Conservation (phyloP, 371 early-diverging fungal genomes). For the Choanephora cucurbitarum region DNA sequence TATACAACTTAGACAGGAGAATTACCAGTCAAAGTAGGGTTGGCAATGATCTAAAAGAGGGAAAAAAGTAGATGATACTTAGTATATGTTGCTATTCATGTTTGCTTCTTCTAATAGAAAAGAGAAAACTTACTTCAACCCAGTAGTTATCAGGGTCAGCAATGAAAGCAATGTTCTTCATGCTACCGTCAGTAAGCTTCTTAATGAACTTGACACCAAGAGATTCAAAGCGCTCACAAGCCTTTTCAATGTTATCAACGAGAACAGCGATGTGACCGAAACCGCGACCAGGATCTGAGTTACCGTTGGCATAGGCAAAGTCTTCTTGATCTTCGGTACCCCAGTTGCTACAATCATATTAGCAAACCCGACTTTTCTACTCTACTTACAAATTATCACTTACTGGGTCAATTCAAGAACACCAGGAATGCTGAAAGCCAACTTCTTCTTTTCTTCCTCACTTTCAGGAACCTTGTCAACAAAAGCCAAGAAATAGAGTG, state of each 20-base stretch:
- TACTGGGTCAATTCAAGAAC: slow-evolving; percentile 86
- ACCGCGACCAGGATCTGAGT: slow-evolving; percentile 68
- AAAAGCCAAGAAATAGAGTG: slow-evolving; percentile 75
- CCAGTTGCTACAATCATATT: slow-evolving; percentile 62
- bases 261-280: slow-evolving; percentile 85
- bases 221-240: slow-evolving; percentile 74
- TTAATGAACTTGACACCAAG: slow-evolving; percentile 79
- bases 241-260: slow-evolving; percentile 81
- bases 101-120: background rate
- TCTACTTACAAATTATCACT: slow-evolving; percentile 13
- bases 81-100: background rate
- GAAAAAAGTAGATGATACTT: background rate
- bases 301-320: slow-evolving; percentile 78
- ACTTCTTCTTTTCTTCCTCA: slow-evolving; percentile 55
- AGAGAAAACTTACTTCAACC: slow-evolving; percentile 53
- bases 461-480: slow-evolving; percentile 52
- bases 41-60: slow-evolving; percentile 12
- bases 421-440: slow-evolving; percentile 69
- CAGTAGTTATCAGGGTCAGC: slow-evolving; percentile 90
- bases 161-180: slow-evolving; percentile 87
- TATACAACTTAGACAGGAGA: slow-evolving; percentile 17
- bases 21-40: slow-evolving; percentile 10
- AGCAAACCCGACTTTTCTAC: too few species aligned
- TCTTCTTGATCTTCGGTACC: slow-evolving; percentile 77
- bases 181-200: slow-evolving; percentile 73